Evolutionary conservation across 73 alveolate species (phyloP).

Genomic region (Effrenium voratum): DNA sequence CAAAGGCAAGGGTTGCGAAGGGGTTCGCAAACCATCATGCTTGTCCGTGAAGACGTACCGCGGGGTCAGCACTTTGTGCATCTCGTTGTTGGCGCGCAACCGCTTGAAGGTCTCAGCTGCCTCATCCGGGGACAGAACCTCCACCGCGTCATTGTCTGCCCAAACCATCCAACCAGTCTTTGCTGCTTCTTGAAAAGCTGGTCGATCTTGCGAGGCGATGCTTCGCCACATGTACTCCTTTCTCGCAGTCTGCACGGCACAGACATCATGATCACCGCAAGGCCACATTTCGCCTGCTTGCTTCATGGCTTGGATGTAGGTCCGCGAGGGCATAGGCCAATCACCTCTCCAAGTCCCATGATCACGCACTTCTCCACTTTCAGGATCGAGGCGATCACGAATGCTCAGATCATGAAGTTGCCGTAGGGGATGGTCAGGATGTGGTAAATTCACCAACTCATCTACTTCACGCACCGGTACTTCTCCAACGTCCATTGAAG

Average conservation of each 20-base stretch:
- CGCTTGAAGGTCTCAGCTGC: background rate
- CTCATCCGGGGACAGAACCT: background rate
- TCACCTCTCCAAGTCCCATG: slow-evolving; percentile 32
- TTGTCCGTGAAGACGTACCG: background rate
- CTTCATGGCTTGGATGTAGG: background rate
- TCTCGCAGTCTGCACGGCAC: background rate
- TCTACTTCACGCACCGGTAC: too few relatives aligned
- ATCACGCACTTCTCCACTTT: background rate
- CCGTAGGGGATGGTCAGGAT: background rate
- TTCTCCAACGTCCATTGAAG: background rate
- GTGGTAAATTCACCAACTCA: background rate
- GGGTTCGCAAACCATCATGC: background rate
- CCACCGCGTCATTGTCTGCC: slow-evolving; percentile 1
- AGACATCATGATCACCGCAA: background rate
- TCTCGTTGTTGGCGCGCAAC: background rate
- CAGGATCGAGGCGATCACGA: background rate
- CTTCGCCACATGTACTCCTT: slow-evolving; percentile 2
- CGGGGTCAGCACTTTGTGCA: background rate
- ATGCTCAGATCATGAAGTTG: background rate
- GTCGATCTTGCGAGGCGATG: background rate
- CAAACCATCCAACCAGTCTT: slow-evolving; percentile 32
- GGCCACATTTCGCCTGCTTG: background rate
- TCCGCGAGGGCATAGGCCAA: background rate
- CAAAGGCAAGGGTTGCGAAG: background rate
- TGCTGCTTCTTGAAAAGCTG: background rate